A percentile compares a stretch with the other conserved stretches of the same genome.
Evolutionary conservation across 176 grass and related monocot species (phyloP).

Genomic region (Calamus simplicifolius): DNA sequence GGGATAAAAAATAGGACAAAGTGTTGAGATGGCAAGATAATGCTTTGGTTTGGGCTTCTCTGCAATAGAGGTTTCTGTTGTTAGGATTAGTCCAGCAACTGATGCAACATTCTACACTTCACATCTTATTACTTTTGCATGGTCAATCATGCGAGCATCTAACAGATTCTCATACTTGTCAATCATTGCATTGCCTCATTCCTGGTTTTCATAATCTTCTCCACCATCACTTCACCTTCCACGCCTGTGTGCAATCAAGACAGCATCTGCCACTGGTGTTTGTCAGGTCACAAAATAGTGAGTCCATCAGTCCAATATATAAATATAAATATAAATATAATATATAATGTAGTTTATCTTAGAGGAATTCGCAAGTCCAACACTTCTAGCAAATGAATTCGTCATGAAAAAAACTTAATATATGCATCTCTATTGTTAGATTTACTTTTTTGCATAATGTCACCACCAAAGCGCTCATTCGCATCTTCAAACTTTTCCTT

Average conservation of each 20-base stretch:
- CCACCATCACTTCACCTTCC: slow-evolving; percentile 79
- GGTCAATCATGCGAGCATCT: slow-evolving; percentile 71
- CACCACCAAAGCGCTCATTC: slow-evolving; percentile 77
- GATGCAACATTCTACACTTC: slow-evolving; percentile 74
- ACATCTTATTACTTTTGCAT: slow-evolving; percentile 69
- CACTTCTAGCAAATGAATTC: too few relatives aligned
- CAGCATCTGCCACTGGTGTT: slow-evolving; percentile 61
- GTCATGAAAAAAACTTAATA: too few relatives aligned
- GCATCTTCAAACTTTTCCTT: slow-evolving; percentile 74
- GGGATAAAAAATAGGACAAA: too few relatives aligned
- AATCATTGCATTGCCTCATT: slow-evolving; percentile 78
- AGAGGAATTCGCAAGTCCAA: too few relatives aligned
- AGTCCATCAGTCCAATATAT: too few relatives aligned
- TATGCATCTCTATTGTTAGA: too few relatives aligned
- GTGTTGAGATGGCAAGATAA: slow-evolving; percentile 24
- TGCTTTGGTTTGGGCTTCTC: slow-evolving; percentile 74
- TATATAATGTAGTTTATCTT: too few relatives aligned
- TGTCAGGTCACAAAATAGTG: slow-evolving; percentile 4
- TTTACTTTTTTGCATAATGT: slow-evolving; percentile 85
- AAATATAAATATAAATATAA: too few relatives aligned
- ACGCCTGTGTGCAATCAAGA: slow-evolving; percentile 75
- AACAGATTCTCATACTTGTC: slow-evolving; percentile 83
- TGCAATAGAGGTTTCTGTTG: slow-evolving; percentile 75
- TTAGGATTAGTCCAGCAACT: slow-evolving; percentile 68
- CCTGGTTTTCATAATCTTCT: slow-evolving; percentile 57